These are phyloP conservation scores for Candida rishiriensis DNA, from an alignment of 805 yeast species.

Conservation along the genomic window DNA sequence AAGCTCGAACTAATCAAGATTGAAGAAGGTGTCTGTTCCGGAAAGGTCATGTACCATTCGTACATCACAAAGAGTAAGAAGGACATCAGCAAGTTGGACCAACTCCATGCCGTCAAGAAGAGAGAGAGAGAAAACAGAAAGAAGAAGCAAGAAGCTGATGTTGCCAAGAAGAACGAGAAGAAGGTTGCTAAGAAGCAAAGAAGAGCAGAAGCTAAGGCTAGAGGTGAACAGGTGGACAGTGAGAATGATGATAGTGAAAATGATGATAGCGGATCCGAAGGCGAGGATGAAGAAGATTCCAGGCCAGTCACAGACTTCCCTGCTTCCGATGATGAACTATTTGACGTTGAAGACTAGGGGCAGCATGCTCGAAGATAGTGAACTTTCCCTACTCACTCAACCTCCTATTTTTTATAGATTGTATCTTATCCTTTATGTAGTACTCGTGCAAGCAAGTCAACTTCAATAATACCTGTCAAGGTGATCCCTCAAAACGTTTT, in stretches of 20 bases:
- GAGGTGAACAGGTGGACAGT: constrained; percentile 33
- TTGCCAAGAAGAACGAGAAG: constrained; percentile 66
- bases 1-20: constrained; percentile 73
- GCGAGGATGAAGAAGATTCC: constrained; percentile 17
- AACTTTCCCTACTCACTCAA: constrained; percentile 1
- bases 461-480: background rate
- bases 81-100: constrained; percentile 60
- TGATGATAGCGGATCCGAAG: constrained; percentile 19
- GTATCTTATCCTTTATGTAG: background rate
- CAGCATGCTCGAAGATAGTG: background rate
- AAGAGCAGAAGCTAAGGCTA: constrained; percentile 36
- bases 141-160: constrained; percentile 73
- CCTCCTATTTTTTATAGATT: background rate
- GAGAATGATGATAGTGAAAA: constrained; percentile 15
- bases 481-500: no score
- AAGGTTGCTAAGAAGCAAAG: constrained; percentile 72
- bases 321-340: constrained; percentile 20
- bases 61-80: constrained; percentile 55
- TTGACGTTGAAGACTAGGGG: constrained; percentile 21
- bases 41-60: constrained; percentile 84
- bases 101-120: constrained; percentile 57
- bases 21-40: constrained; percentile 87
- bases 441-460: background rate
- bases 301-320: constrained; percentile 17
- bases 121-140: constrained; percentile 67